Evolutionary conservation across 2,329 filamentous ascomycete species (phyloP).

Genomic region (Exophiala mesophila): DNA sequence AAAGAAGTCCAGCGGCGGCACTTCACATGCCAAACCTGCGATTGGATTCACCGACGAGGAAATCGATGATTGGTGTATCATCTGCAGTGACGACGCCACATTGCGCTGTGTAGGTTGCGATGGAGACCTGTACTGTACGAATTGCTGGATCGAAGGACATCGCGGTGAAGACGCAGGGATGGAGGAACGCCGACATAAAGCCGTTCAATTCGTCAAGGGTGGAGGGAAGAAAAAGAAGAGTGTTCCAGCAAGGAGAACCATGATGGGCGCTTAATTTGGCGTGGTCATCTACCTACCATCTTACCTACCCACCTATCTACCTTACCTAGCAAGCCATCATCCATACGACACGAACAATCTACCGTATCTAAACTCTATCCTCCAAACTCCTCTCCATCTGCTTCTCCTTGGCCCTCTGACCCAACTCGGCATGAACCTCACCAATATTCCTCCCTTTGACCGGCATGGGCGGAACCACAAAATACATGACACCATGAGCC

Average conservation of each 20-base stretch:
- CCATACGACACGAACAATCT: no score
- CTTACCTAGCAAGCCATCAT: no score
- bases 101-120: conserved; percentile 69
- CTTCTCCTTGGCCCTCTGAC: not conserved
- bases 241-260: conserved; percentile 17
- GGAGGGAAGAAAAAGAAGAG: conserved; percentile 23
- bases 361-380: conserved; percentile 8
- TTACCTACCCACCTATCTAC: no score
- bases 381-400: conserved; percentile 6
- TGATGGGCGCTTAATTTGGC: conserved; percentile 19
- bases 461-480: conserved; percentile 23
- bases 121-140: conserved; percentile 65
- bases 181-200: conserved; percentile 66
- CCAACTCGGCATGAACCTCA: not conserved
- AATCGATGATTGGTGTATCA: conserved; percentile 71
- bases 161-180: conserved; percentile 62
- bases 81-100: conserved; percentile 74
- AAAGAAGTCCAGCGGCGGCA: conserved; percentile 8
- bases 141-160: conserved; percentile 80
- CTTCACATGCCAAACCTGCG: conserved; percentile 33
- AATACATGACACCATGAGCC: conserved; percentile 32
- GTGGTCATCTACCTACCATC: no score
- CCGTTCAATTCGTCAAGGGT: conserved; percentile 50
- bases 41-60: conserved; percentile 59
- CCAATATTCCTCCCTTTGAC: conserved; percentile 1